Base-by-base conservation (phyloP, 192 early-diverging fungal species). In the Coemansia sp. region DNA sequence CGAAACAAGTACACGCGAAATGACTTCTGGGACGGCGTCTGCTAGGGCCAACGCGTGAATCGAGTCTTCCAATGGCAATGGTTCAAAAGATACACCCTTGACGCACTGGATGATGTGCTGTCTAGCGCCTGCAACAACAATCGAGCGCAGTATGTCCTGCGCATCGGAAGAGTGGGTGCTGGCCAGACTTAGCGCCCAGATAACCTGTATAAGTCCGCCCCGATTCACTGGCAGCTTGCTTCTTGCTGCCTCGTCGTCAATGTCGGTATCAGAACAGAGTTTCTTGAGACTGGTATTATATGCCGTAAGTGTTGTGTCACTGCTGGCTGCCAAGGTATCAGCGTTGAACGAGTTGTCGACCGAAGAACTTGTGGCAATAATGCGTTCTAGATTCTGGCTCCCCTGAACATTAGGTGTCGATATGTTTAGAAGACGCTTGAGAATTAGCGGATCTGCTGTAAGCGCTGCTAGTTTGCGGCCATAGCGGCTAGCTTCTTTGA, bases 171-270 rank as follows among this genome's bases (percentile, higher is more conserved):
- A 71, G 12, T 54, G 47, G 4, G 61, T 40, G 14, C 61, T 52
- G 7, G 74, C 74, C 11, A 78, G 59, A n/a, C 74, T 67, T 15
- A 78, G 62, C 1, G 74, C 63, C 74, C 74, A 78, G 18, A 78
- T 64, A 4, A 68, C 45, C 15, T 52, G 47, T 46, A 67, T 49
- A 12, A 71, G 57, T 7, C 69, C 69, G 10, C 45, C 34, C 10
- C 54, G 61, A 39, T 45, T 63, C 17, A 69, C 43, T 22, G 67
- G 61, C 25, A 59, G 27, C 9, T 18, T 50, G 24, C 53, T 56
- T 15, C 46, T 45, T 7, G 62, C 30, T 22, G 54, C 39, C 9
- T 48, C 53, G 15, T 49, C 23, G n/a, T 37, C 39, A 1, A 47
- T 33, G 2, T 42, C 53, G 15, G 57, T 34, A 12, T 41, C 39